Evolutionary conservation across 306 rosid species (phyloP), one percentile per base, ranked within the genome.

Genomic region (Cucurbita maxima): DNA sequence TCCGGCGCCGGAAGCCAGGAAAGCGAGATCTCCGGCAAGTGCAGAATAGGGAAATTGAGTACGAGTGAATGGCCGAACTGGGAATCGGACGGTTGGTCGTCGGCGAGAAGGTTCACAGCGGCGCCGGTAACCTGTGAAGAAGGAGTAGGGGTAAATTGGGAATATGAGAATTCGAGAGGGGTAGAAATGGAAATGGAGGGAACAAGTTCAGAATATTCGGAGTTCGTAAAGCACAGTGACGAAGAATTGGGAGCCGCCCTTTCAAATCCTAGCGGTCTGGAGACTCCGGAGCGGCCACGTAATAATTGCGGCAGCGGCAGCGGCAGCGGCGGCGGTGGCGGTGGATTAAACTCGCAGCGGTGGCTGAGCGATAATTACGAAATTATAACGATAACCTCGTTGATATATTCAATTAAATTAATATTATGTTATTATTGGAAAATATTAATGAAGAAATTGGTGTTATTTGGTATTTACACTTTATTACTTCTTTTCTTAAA

Each of bases 81-180:
- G 98, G 97, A 88, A 83, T 76, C 77, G 0, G 83, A 87, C 11
- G 88, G 79, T 34, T 94, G 97, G 98, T 69, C 75, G 70, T 77
- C 20, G 76, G 97, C 89, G 76, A 86, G 95, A 82, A 52, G 55
- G 3, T 3, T 50, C 37, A n/a, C 4, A 20, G 75, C 36, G 51
- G 52, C 50, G 30, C 6, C 51, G 70, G 70, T 14, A 16, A 19
- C 2, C 10, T 10, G 71, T 7, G 59, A 7, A 7, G 61, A 43
- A 19, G 58, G 0, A 1, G 50, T 6, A 22, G 48, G 77, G 77
- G 62, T 19, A 73, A 10, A 40, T 7, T 38, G 16, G 76, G 71
- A 50, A 50, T 72, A 60, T 36, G 79, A 30, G 50, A 58, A 8
- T 19, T 61, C n/a, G 12, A 53, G 71, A 52, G 48, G 61, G 14